These are phyloP conservation scores for Hanseniaspora sp. DNA, from an alignment of 1,139 yeast genomes.

Conservation along the genomic window DNA sequence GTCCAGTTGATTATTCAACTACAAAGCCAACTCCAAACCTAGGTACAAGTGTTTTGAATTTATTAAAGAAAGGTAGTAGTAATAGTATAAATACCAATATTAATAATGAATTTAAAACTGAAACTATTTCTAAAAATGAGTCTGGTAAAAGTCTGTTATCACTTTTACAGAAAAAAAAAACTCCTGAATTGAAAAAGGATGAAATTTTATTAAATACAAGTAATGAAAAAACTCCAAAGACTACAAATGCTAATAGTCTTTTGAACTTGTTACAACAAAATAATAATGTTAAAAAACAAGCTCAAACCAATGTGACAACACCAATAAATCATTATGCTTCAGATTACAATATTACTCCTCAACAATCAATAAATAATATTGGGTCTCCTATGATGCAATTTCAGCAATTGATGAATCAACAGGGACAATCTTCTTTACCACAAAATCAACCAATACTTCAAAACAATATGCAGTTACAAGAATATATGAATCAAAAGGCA, in stretches of 20 bases:
- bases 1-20: neutral
- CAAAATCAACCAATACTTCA: neutral
- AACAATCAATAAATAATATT: neutral
- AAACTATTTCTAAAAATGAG: neutral
- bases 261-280: neutral
- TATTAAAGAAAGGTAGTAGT: neutral
- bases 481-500: too few relatives aligned
- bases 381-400: neutral
- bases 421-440: neutral
- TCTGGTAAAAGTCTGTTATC: conserved; percentile 5
- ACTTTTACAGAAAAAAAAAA: conserved; percentile 1
- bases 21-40: neutral
- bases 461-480: too few relatives aligned
- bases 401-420: neutral
- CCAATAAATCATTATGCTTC: neutral
- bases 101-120: neutral
- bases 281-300: neutral
- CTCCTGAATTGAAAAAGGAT: neutral
- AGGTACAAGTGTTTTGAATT: neutral
- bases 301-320: neutral
- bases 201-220: neutral
- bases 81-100: too few relatives aligned
- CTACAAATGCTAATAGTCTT: neutral
- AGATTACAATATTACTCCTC: neutral
- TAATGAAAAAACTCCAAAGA: neutral